Conservation (phyloP, 208 protist species). For the Acanthamoeba castellanii region DNA sequence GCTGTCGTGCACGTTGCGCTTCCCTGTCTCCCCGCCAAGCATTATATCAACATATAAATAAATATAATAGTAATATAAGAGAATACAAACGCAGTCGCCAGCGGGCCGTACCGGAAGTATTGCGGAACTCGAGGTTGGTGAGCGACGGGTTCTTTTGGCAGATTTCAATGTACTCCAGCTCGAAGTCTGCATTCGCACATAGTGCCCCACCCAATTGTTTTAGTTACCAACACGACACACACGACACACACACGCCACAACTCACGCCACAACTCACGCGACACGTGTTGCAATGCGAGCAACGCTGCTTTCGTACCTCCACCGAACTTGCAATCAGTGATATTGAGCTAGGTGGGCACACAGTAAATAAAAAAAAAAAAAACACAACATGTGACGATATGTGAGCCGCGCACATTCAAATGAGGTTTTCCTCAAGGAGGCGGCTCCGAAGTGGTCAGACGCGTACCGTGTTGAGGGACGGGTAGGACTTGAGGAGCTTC, state of each 20-base stretch:
- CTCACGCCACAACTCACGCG: not conserved
- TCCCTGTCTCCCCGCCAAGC: not conserved
- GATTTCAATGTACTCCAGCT: conserved; percentile 49
- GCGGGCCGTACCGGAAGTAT: not conserved
- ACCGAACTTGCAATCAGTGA: conserved; percentile 54
- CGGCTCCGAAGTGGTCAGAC: too few species aligned
- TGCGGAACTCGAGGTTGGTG: conserved; percentile 39
- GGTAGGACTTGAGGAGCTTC: conserved; percentile 50
- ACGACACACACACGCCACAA: not conserved
- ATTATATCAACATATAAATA: not conserved
- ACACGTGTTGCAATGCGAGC: too few species aligned
- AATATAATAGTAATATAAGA: not conserved
- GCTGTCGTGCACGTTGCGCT: conserved; percentile 32
- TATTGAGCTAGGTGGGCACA: not conserved
- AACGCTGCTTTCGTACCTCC: not conserved
- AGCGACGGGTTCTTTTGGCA: conserved; percentile 61
- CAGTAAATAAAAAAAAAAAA: not conserved
- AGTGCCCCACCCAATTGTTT: not conserved
- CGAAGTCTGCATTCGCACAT: not conserved
- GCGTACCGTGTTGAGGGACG: conserved; percentile 22
- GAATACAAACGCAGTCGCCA: too few species aligned
- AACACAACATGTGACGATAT: too few species aligned
- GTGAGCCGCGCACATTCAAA: not conserved
- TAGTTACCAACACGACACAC: not conserved
- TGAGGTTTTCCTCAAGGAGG: too few species aligned